Evolutionary conservation across 441 rosid genomes (phyloP), one percentile per base, ranked within the genome.

Genomic region (Pelargonium cotyledonis): DNA sequence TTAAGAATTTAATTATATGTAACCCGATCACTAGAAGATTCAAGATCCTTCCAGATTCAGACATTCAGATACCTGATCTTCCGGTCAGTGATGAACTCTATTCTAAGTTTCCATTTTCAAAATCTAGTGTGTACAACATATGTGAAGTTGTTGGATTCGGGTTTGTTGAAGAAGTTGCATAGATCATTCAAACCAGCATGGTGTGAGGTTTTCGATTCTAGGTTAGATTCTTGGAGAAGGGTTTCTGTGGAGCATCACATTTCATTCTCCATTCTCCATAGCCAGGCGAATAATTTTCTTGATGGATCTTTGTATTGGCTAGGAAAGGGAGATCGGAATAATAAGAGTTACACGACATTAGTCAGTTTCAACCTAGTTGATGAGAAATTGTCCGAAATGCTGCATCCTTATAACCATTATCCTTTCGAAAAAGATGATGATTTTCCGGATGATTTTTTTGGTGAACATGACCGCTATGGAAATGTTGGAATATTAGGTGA

Each of bases 261-360:
- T 12, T 12, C 55, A 5, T 49, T 11, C 55, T 0, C 2, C 6
- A 0, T 12, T 49, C 15, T 49, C 55, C 15, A 49, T 12, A 15
- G 16, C 0, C 16, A 16, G 12, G 15, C n/a, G 1, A 11, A 49
- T 49, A 49, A 49, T 49, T 49, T 16, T 49, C 15, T n/a, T 6
- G 57, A 49, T 10, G 57, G 57, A 14, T 49, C 18, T n/a, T 49
- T 49, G 57, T 49, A 49, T n/a, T 49, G 57, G 57, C 57, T 49
- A 6, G 55, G 55, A 15, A 49, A 6, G n/a, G 55, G 15, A 14
- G 2, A 14, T 5, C 15, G 55, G 15, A 14, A 49, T 11, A 49
- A 5, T n/a, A 11, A 14, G n/a, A n/a, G 16, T 3, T 49, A 49
- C 16, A 11, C 16, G 10, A 49, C 55, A 1, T 49, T 49, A 16